Conservation (phyloP, 352 stramenopile genomes). For the Globisporangium paddicum region DNA sequence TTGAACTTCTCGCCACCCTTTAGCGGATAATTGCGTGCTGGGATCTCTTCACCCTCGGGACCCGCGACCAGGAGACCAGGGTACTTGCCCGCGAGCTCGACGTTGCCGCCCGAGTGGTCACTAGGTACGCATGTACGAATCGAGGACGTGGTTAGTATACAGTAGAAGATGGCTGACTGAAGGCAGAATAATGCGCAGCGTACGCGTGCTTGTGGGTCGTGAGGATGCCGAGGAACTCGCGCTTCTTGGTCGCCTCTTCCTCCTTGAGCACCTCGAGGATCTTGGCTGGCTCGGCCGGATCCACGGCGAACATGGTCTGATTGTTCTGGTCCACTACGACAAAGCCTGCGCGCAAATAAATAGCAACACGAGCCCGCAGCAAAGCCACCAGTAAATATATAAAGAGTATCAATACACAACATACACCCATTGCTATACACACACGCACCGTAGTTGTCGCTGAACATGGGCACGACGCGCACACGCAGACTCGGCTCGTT, state of each 20-base stretch:
- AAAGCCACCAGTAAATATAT: too few species aligned
- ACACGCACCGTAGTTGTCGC: constrained; percentile 72
- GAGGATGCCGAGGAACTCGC: constrained; percentile 81
- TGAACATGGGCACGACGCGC: constrained; percentile 78
- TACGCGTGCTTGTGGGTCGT: constrained; percentile 93
- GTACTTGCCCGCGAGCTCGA: constrained; percentile 59
- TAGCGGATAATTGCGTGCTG: constrained; percentile 56
- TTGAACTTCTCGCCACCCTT: constrained; percentile 80
- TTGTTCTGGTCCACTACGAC: constrained; percentile 79
- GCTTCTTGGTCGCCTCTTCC: constrained; percentile 56
- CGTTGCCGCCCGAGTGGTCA: constrained; percentile 80
- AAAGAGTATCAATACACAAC: not conserved
- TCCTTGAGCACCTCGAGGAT: constrained; percentile 68
- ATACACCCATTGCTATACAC: not conserved
- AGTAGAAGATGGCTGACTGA: not conserved
- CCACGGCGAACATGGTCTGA: constrained; percentile 79
- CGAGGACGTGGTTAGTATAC: not conserved
- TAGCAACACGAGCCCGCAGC: too few species aligned
- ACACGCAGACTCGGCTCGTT: constrained; percentile 79
- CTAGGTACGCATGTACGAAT: constrained; percentile 18
- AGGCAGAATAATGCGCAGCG: constrained; percentile 5
- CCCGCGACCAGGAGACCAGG: constrained; percentile 62
- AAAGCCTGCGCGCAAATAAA: constrained; percentile 44
- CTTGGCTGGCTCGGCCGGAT: constrained; percentile 57
- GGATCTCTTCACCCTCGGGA: constrained; percentile 71